Conservation (phyloP, 805 yeast species). For the Spencermartinsiella europaea region DNA sequence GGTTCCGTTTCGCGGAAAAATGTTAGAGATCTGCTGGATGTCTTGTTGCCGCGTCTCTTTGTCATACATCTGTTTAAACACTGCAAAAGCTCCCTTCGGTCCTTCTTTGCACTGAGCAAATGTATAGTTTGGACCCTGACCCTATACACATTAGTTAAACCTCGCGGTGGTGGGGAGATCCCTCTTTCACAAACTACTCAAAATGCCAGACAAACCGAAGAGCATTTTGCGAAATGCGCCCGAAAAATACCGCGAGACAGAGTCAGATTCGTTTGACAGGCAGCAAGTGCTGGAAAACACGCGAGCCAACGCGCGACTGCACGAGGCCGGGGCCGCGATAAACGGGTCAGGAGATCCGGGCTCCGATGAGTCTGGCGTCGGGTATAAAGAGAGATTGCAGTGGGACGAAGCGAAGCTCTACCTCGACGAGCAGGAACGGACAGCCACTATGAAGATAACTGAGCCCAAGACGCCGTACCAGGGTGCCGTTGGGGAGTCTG, state of each 20-base stretch:
- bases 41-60: no score
- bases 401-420: conserved; percentile 84
- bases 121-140: no score
- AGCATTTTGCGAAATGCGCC: conserved; percentile 24
- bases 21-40: no score
- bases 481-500: conserved; percentile 75
- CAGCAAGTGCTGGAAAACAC: conserved; percentile 78
- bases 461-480: conserved; percentile 96
- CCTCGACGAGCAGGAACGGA: conserved; percentile 66
- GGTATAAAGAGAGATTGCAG: conserved; percentile 36
- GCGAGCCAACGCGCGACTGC: conserved; percentile 54
- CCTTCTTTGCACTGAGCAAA: no score
- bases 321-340: conserved; percentile 19
- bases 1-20: no score
- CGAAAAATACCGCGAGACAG: not conserved
- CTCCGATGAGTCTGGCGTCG: conserved; percentile 6
- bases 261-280: conserved; percentile 34
- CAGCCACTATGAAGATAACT: conserved; percentile 75
- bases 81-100: no score
- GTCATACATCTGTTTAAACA: no score
- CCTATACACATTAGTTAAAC: no score
- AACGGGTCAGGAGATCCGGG: conserved; percentile 5
- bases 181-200: no score
- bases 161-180: no score
- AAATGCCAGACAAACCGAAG: conserved; percentile 7